Conservation (phyloP, 768 basidiomycete genomes). For the Mycena albidolilacea region DNA sequence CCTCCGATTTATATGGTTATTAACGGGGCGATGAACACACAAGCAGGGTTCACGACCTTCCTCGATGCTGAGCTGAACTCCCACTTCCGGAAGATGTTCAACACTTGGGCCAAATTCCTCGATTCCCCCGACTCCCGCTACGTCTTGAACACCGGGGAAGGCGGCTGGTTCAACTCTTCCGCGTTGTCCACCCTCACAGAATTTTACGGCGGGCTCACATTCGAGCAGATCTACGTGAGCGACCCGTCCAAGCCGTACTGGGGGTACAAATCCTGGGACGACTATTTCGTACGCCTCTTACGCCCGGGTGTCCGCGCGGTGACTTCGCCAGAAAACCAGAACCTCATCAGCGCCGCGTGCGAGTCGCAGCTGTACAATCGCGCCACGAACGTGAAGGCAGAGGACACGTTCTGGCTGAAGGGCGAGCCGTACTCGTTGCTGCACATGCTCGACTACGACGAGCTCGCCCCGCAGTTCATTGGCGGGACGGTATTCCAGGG, state of each 20-base stretch:
- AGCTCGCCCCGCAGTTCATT: constrained; percentile 52
- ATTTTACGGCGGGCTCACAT: constrained; percentile 36
- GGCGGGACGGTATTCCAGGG: constrained; percentile 63
- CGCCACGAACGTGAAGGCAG: constrained; percentile 48
- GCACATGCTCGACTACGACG: constrained; percentile 59
- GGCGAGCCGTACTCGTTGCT: constrained; percentile 63
- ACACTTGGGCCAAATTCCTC: constrained; percentile 64
- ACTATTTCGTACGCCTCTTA: constrained; percentile 59
- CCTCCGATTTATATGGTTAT: constrained; percentile 12
- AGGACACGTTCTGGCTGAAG: constrained; percentile 66
- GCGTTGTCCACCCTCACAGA: constrained; percentile 46
- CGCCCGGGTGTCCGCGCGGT: constrained; percentile 54
- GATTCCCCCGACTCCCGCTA: constrained; percentile 55
- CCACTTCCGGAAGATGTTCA: constrained; percentile 51
- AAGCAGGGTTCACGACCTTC: constrained; percentile 10
- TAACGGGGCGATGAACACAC: constrained; percentile 18
- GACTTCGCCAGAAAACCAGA: constrained; percentile 28
- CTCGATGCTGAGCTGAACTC: constrained; percentile 8
- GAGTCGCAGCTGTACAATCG: constrained; percentile 59
- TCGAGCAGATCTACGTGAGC: constrained; percentile 56
- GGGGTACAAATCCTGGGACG: constrained; percentile 57
- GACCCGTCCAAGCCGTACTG: constrained; percentile 52
- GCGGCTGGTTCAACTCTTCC: constrained; percentile 60
- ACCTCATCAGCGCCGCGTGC: constrained; percentile 59
- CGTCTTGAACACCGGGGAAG: constrained; percentile 51